Conservation (phyloP, 2,329 filamentous ascomycete species). For the Drechslerella dactyloides region DNA sequence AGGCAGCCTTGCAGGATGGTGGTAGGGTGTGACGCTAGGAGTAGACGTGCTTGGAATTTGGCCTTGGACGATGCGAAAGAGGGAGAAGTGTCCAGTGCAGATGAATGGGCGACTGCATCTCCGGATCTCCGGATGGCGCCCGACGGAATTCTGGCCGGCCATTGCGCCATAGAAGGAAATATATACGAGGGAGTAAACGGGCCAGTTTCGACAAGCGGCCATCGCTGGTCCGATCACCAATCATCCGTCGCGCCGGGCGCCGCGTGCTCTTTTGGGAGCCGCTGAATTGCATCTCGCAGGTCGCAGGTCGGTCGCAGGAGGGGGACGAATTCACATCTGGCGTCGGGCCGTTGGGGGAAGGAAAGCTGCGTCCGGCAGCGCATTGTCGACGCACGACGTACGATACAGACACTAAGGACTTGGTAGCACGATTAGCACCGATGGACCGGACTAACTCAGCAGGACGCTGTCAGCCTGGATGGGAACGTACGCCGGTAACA, state of each 20-base stretch:
- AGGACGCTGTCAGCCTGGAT: too few relatives aligned
- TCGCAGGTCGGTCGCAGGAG: too few relatives aligned
- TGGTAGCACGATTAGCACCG: too few relatives aligned
- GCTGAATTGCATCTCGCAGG: too few relatives aligned
- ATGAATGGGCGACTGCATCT: conserved; percentile 29
- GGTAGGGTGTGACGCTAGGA: conserved; percentile 21
- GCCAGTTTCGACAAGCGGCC: conserved; percentile 26
- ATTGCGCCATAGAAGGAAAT: too few relatives aligned
- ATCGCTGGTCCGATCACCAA: conserved; percentile 4
- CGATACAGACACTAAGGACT: too few relatives aligned
- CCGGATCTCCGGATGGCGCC: conserved; percentile 32
- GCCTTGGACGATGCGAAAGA: background rate
- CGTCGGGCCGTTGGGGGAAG: conserved; percentile 1
- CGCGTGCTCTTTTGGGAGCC: background rate
- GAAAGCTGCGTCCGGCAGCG: conserved; percentile 1
- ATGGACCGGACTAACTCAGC: too few relatives aligned
- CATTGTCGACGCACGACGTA: background rate
- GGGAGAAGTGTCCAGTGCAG: background rate
- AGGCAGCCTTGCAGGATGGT: conserved; percentile 26
- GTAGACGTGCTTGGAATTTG: too few relatives aligned
- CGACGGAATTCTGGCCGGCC: conserved; percentile 33
- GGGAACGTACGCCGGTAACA: too few relatives aligned
- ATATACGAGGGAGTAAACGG: conserved; percentile 9
- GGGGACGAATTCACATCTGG: background rate
- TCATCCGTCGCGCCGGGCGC: background rate